A percentile compares a stretch with the other conserved stretches of the same genome.
Conservation (phyloP, 192 early-diverging fungal genomes). For the Gamsiella multidivaricata region DNA sequence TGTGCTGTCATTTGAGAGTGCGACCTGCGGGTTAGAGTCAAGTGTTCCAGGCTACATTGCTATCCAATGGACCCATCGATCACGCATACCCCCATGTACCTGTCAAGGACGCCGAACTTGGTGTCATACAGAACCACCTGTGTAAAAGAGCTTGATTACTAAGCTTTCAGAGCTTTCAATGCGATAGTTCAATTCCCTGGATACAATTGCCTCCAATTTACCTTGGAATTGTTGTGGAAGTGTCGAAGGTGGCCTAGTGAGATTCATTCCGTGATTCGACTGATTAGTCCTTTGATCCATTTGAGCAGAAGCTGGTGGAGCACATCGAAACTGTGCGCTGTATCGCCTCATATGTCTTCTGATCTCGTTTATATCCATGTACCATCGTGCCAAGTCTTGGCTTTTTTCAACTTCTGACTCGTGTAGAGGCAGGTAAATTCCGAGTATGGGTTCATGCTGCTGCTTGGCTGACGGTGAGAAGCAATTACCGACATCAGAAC, state of each 20-base stretch:
- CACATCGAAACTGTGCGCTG: slow-evolving; percentile 4
- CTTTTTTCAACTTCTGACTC: slow-evolving; percentile 63
- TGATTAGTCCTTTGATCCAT: slow-evolving; percentile 10
- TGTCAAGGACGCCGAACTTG: slow-evolving; percentile 58
- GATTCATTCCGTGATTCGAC: slow-evolving; percentile 24
- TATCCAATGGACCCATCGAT: neutral
- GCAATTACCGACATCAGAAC: neutral
- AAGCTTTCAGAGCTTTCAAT: neutral
- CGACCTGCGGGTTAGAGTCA: neutral
- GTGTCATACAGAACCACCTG: slow-evolving; percentile 59
- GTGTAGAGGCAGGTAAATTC: slow-evolving; percentile 59
- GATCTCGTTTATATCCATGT: neutral
- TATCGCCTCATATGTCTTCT: neutral
- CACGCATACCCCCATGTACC: slow-evolving; percentile 44
- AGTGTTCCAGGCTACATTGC: neutral
- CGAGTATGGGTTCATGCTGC: slow-evolving; percentile 50
- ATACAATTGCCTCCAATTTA: neutral
- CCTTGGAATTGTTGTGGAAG: slow-evolving; percentile 52
- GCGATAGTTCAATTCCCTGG: too few species aligned
- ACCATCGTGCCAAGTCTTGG: slow-evolving; percentile 69
- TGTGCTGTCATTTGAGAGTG: neutral
- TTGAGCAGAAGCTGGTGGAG: too few species aligned
- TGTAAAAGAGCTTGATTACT: neutral
- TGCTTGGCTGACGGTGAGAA: neutral
- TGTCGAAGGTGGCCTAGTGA: slow-evolving; percentile 45